Percentiles rank a stretch among this genome's conserved stretches.
Conservation (phyloP, 257 asterid genomes). For the Paulownia fortunei region DNA sequence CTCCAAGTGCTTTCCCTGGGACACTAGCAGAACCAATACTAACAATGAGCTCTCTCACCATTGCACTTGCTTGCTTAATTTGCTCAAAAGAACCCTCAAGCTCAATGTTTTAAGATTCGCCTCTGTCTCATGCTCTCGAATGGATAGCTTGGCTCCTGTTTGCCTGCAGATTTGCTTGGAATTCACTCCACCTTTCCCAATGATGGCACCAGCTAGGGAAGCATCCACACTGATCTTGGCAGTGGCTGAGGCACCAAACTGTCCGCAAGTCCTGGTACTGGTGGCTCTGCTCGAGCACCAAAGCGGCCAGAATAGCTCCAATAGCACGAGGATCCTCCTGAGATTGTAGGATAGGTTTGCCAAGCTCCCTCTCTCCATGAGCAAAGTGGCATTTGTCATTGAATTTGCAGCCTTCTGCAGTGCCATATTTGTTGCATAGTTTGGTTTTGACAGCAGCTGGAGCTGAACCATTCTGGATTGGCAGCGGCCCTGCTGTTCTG, state of each 20-base stretch:
- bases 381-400: conserved; percentile 92
- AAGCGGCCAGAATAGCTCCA: conserved; percentile 55
- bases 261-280: conserved; percentile 58
- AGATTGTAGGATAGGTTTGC: conserved; percentile 53
- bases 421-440: conserved; percentile 75
- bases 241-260: conserved; percentile 78
- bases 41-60: conserved; percentile 79
- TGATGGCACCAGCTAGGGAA: conserved; percentile 83
- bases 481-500: conserved; percentile 49
- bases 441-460: conserved; percentile 62
- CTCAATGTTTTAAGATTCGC: conserved; percentile 81
- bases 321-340: conserved; percentile 61
- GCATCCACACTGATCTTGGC: conserved; percentile 88
- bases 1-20: conserved; percentile 41
- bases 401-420: conserved; percentile 90
- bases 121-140: conserved; percentile 78
- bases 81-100: conserved; percentile 90
- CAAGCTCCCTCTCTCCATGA: conserved; percentile 95
- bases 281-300: conserved; percentile 53
- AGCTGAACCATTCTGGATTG: conserved; percentile 58
- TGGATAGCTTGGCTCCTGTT: conserved; percentile 77
- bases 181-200: conserved; percentile 93
- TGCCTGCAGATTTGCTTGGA: conserved; percentile 89
- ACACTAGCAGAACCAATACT: conserved; percentile 55
- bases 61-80: conserved; percentile 68